These are phyloP conservation scores for Porphyridium purpureum DNA, from an alignment of 23 red algal genomes.

Conservation along the genomic window DNA sequence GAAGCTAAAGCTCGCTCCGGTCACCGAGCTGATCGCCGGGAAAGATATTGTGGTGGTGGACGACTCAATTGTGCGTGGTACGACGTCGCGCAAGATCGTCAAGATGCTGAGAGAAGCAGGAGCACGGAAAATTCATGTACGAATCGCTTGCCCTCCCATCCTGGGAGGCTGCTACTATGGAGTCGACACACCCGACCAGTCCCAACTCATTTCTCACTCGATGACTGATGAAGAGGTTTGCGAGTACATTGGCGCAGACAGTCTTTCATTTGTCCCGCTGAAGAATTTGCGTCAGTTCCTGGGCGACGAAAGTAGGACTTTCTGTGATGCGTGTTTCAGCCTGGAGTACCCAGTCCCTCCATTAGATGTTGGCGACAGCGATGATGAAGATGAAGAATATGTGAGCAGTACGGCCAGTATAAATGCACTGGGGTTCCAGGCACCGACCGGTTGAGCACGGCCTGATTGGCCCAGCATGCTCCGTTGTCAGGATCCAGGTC, in stretches of 20 bases:
- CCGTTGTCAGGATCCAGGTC: no score
- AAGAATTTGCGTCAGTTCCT: constrained; percentile 51
- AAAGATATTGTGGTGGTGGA: constrained; percentile 74
- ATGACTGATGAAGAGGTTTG: constrained; percentile 46
- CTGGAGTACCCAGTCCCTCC: constrained; percentile 80
- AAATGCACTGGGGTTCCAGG: no score
- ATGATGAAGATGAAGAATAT: no score
- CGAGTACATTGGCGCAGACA: constrained; percentile 84
- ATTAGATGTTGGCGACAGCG: no score
- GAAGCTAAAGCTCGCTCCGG: constrained; percentile 74
- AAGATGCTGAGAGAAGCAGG: constrained; percentile 78
- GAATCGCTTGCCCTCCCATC: constrained; percentile 92
- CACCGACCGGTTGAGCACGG: no score
- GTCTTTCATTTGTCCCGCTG: constrained; percentile 54
- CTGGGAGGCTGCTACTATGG: constrained; percentile 89
- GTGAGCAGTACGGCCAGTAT: no score
- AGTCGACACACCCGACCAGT: constrained; percentile 85
- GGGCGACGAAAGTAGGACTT: constrained; percentile 58
- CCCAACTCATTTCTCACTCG: constrained; percentile 58
- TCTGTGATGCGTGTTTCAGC: constrained; percentile 87
- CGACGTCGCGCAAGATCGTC: constrained; percentile 86
- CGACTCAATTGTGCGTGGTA: constrained; percentile 92
- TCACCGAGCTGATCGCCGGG: constrained; percentile 54
- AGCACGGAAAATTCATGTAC: constrained; percentile 79
- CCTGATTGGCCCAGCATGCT: no score